Evolutionary conservation across 225 moss, liverwort and hornwort species (phyloP), one percentile per base, ranked within the genome.

Genomic region (Pseudoscleropodium purum): DNA sequence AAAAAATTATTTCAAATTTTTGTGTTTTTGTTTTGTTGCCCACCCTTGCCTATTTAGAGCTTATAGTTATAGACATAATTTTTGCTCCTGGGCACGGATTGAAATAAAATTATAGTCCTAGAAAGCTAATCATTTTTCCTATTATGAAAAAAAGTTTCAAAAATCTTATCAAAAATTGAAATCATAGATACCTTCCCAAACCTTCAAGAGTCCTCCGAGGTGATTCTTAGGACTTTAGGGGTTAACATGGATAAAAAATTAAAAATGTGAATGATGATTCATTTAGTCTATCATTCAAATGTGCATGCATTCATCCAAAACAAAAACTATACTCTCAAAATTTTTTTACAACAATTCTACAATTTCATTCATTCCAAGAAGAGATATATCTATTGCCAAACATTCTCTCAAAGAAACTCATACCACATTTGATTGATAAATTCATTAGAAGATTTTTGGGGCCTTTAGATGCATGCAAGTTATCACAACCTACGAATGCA

Each of bases 151-250:
- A 25, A 21, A n/a, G 0, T 13, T 70, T 69, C 4, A 4, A 25
- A 24, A 39, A 39, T 70, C 25, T 70, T 25, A 14, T 25, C 25
- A 39, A 70, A 39, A 69, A 23, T 23, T 69, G 13, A 25, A 5
- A 39, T 25, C 8, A 5, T 26, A 41, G 1, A 5, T 41, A 41
- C 15, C 0, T 41, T 0, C 1, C 3, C 9, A 26, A 39, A 41
- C 72, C 15, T 72, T 25, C 0, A 39, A 39, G 26, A 72, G 7
- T 26, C 4, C 0, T 1, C 0, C 0, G 2, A 70, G 6, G 2
- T 5, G 7, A n/a, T 69, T 69, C 2, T 69, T 23, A 4, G 2
- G 25, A 39, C 41, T 70, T 39, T 14, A 41, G 15, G 2, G 8
- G 3, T 70, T 39, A 39, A 47, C 0, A 31, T 33, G 7, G 13